Percentiles rank a stretch among this genome's conserved stretches.
These are phyloP conservation scores for Mucor irregularis DNA, from an alignment of 371 early-diverging fungal species.

Conservation along the genomic window DNA sequence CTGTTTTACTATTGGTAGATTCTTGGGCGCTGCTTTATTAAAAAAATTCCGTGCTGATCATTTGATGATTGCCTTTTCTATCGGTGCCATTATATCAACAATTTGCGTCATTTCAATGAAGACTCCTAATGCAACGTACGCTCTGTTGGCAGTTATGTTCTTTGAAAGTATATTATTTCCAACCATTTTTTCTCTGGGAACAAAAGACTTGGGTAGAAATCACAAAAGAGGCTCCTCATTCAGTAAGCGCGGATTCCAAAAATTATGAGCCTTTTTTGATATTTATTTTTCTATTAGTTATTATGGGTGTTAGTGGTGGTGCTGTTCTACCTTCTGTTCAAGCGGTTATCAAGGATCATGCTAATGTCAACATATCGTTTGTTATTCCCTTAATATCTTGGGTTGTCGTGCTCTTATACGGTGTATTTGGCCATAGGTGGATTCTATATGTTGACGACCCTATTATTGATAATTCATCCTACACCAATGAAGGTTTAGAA, in stretches of 20 bases:
- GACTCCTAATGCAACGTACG: slow-evolving; percentile 31
- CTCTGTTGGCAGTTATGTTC: slow-evolving; percentile 39
- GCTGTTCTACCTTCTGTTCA: slow-evolving; percentile 43
- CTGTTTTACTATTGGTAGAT: slow-evolving; percentile 49
- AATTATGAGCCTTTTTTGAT: background rate
- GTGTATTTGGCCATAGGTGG: slow-evolving; percentile 31
- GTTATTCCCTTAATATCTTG: slow-evolving; percentile 36
- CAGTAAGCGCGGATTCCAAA: slow-evolving; percentile 20
- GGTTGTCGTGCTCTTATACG: slow-evolving; percentile 36
- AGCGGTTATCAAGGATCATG: slow-evolving; percentile 37
- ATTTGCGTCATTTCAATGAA: slow-evolving; percentile 37
- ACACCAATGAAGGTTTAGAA: background rate
- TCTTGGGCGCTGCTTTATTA: slow-evolving; percentile 37
- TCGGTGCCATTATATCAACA: slow-evolving; percentile 29
- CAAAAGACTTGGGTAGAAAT: slow-evolving; percentile 45
- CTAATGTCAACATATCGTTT: slow-evolving; percentile 36
- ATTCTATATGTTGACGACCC: slow-evolving; percentile 42
- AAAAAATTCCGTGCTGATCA: slow-evolving; percentile 33
- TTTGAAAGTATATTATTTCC: slow-evolving; percentile 52
- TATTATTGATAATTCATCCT: background rate
- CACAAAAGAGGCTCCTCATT: slow-evolving; percentile 46
- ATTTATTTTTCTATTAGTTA: slow-evolving; percentile 19
- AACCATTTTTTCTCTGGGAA: slow-evolving; percentile 46
- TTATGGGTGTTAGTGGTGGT: slow-evolving; percentile 50
- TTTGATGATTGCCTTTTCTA: slow-evolving; percentile 35